phyloP scores from a whole-genome alignment of 495 filamentous ascomycete species.

The Durotheca rogersii region DNA sequence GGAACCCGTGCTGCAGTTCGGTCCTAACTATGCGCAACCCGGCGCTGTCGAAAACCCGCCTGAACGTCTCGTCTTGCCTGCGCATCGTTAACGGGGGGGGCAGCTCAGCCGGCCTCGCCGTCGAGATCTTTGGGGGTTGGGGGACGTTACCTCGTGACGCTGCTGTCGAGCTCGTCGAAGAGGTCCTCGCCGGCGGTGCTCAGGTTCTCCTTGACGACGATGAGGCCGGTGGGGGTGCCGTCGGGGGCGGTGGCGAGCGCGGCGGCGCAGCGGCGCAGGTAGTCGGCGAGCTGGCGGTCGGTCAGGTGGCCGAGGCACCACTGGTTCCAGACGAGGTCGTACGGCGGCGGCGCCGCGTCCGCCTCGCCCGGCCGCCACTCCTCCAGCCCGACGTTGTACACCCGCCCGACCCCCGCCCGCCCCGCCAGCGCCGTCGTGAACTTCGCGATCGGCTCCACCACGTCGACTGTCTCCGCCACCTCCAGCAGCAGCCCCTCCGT shows the following conservation, averaged over 20 bases:
- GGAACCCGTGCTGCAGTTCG: conserved; percentile 77
- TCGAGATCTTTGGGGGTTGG: no score
- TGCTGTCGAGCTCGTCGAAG: conserved; percentile 76
- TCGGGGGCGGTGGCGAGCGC: conserved; percentile 49
- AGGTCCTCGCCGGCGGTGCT: conserved; percentile 64
- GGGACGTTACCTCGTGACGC: conserved; percentile 62
- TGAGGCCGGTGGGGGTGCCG: conserved; percentile 46
- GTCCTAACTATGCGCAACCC: conserved; percentile 65
- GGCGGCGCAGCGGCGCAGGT: conserved; percentile 60
- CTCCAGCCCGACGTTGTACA: conserved; percentile 76
- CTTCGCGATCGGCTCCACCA: conserved; percentile 58
- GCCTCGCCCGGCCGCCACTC: conserved; percentile 61
- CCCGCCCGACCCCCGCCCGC: conserved; percentile 53
- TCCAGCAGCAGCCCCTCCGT: conserved; percentile 50
- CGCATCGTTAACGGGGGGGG: conserved; percentile 1
- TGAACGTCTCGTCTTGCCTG: conserved; percentile 70
- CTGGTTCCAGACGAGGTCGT: conserved; percentile 71
- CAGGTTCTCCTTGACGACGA: conserved; percentile 89
- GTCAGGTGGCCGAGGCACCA: conserved; percentile 93
- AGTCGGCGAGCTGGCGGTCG: conserved; percentile 71
- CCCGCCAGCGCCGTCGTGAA: conserved; percentile 54
- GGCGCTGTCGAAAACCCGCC: conserved; percentile 66
- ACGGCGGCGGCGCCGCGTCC: conserved; percentile 56
- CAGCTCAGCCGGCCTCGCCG: not conserved
- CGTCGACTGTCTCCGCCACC: conserved; percentile 47